Evolutionary conservation across 805 yeast species (phyloP).

Genomic region (Nakazawaea wyomingensis): DNA sequence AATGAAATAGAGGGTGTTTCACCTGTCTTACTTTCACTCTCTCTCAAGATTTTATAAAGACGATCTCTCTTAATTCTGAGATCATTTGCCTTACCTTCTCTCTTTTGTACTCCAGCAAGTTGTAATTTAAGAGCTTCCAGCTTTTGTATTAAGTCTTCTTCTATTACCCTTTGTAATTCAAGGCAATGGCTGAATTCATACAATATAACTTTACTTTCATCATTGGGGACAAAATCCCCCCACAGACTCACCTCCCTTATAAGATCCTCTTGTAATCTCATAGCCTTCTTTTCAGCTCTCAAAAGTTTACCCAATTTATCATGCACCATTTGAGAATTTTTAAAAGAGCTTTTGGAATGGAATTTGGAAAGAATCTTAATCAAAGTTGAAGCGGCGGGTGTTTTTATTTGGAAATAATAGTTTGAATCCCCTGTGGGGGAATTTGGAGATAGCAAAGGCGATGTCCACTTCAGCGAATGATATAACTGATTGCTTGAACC

Average conservation of each 20-base stretch:
- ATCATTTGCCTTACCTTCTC: slow-evolving; percentile 44
- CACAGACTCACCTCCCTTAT: slow-evolving; percentile 36
- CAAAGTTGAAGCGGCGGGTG: slow-evolving; percentile 1
- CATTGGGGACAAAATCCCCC: slow-evolving; percentile 34
- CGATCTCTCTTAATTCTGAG: slow-evolving; percentile 31
- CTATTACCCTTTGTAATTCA: slow-evolving; percentile 30
- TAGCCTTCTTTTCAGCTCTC: slow-evolving; percentile 32
- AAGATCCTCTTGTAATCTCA: slow-evolving; percentile 32
- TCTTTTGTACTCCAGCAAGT: slow-evolving; percentile 39
- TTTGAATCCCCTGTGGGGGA: neutral
- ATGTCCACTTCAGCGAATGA: neutral
- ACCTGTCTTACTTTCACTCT: slow-evolving; percentile 41
- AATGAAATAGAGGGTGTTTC: slow-evolving; percentile 38
- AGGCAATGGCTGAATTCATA: slow-evolving; percentile 35
- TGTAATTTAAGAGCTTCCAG: slow-evolving; percentile 39
- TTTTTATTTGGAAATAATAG: neutral
- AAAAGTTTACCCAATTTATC: slow-evolving; percentile 31
- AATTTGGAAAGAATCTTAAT: slow-evolving; percentile 21
- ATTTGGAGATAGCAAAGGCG: neutral
- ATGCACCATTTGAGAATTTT: slow-evolving; percentile 26
- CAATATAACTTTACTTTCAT: slow-evolving; percentile 33
- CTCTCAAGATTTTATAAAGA: slow-evolving; percentile 33
- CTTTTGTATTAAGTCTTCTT: slow-evolving; percentile 34
- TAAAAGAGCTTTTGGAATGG: slow-evolving; percentile 14
- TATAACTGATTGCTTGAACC: neutral